Conservation (phyloP, 148 eudicot species). For the Fallopia convolvulus region DNA sequence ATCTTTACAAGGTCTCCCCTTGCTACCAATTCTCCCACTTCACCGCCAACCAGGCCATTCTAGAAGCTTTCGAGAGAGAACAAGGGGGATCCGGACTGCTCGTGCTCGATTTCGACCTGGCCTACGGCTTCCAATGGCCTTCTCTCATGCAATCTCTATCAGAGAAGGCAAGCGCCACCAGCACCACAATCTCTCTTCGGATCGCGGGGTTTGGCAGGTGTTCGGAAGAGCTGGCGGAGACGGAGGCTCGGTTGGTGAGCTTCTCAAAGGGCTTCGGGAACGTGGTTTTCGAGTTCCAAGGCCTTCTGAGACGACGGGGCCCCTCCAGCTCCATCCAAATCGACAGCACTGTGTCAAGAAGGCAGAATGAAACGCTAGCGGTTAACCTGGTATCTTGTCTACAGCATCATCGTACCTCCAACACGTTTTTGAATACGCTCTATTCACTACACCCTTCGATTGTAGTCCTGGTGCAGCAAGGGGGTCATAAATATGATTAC, state of each 20-base stretch:
- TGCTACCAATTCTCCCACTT: constrained; percentile 77
- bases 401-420: constrained; percentile 16
- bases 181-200: constrained; percentile 27
- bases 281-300: constrained; percentile 53
- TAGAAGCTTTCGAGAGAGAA: constrained; percentile 68
- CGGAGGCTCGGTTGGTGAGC: constrained; percentile 52
- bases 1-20: constrained; percentile 58
- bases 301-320: constrained; percentile 25
- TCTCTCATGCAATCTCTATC: constrained; percentile 77
- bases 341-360: constrained; percentile 17
- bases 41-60: constrained; percentile 76
- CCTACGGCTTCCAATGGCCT: constrained; percentile 86
- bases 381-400: constrained; percentile 50
- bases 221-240: constrained; percentile 52
- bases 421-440: constrained; percentile 35
- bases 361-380: constrained; percentile 54
- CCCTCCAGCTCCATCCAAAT: constrained; percentile 19
- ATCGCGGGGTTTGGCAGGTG: constrained; percentile 52
- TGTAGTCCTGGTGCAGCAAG: constrained; percentile 30
- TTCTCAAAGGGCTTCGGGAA: constrained; percentile 54
- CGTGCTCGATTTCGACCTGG: constrained; percentile 60
- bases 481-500: constrained; percentile 11
- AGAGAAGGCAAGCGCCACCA: constrained; percentile 32
- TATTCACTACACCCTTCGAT: constrained; percentile 39
- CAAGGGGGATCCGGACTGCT: constrained; percentile 28